Conservation (phyloP, 495 filamentous ascomycete species). For the Aspergillus biplanus region DNA sequence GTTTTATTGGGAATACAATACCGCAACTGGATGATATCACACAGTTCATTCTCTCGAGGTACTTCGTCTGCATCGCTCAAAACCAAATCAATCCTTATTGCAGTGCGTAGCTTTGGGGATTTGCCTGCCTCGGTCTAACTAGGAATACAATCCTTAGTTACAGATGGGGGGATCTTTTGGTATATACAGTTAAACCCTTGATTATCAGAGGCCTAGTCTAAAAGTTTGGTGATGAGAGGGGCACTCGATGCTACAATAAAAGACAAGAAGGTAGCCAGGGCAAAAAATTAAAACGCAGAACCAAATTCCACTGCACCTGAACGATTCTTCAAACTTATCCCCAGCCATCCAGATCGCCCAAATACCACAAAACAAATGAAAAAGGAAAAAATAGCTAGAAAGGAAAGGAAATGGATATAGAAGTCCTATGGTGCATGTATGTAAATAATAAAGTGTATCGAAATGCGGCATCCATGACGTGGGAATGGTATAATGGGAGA, state of each 20-base stretch:
- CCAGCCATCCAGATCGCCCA: slow-evolving; percentile 9
- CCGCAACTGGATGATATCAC: too few species aligned
- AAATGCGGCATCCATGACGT: slow-evolving; percentile 13
- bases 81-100: too few species aligned
- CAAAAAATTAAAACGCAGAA: slow-evolving; percentile 8
- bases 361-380: neutral
- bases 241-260: slow-evolving; percentile 7
- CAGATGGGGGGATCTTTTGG: too few species aligned
- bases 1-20: too few species aligned
- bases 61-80: too few species aligned
- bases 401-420: neutral
- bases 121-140: too few species aligned
- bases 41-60: too few species aligned
- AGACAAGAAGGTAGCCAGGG: neutral
- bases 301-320: slow-evolving; percentile 19
- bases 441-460: slow-evolving; percentile 11
- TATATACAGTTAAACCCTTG: neutral
- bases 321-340: slow-evolving; percentile 7
- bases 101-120: too few species aligned
- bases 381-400: neutral
- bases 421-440: slow-evolving; percentile 17
- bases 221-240: neutral
- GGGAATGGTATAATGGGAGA: slow-evolving; percentile 18
- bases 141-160: too few species aligned
- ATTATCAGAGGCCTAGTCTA: slow-evolving; percentile 1